Conservation (phyloP, 139 green algal genomes). For the Axilococcus clingmanii region DNA sequence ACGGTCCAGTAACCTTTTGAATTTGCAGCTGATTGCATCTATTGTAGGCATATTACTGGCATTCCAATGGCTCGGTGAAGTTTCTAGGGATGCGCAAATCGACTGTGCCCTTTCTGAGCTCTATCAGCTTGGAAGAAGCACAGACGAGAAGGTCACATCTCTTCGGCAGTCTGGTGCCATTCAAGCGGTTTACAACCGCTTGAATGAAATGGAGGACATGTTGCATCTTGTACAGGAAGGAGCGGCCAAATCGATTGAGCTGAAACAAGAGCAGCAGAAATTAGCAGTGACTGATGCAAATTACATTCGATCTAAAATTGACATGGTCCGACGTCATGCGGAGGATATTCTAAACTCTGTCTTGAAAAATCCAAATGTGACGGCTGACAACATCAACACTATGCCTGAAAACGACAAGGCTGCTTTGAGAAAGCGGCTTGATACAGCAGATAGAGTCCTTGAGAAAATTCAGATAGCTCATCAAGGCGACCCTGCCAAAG, state of each 20-base stretch:
- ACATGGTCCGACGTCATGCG: constrained; percentile 25
- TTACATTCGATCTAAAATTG: constrained; percentile 32
- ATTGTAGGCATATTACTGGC: constrained; percentile 34
- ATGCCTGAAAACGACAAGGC: constrained; percentile 27
- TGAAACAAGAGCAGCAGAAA: constrained; percentile 24
- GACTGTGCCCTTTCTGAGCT: constrained; percentile 49
- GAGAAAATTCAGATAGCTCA: constrained; percentile 18
- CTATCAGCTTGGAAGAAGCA: constrained; percentile 13
- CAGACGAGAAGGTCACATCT: constrained; percentile 6
- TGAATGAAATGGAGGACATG: constrained; percentile 47
- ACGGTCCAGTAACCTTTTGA: constrained; percentile 7
- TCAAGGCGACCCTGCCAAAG: not conserved
- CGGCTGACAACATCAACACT: constrained; percentile 12
- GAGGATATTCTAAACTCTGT: constrained; percentile 25
- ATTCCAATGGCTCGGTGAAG: constrained; percentile 30
- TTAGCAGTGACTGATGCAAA: constrained; percentile 18
- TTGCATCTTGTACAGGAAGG: constrained; percentile 27
- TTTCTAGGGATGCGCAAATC: constrained; percentile 14
- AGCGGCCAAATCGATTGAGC: constrained; percentile 19
- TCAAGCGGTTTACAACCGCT: constrained; percentile 24
- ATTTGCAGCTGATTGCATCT: constrained; percentile 21
- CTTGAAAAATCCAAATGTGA: constrained; percentile 32
- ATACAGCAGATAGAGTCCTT: constrained; percentile 22
- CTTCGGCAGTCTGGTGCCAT: constrained; percentile 25
- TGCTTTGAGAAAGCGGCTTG: constrained; percentile 17